Evolutionary conservation across 2,329 filamentous ascomycete species (phyloP), one percentile per base, ranked within the genome.

Genomic region (Magnaporthiopsis rhizophila): DNA sequence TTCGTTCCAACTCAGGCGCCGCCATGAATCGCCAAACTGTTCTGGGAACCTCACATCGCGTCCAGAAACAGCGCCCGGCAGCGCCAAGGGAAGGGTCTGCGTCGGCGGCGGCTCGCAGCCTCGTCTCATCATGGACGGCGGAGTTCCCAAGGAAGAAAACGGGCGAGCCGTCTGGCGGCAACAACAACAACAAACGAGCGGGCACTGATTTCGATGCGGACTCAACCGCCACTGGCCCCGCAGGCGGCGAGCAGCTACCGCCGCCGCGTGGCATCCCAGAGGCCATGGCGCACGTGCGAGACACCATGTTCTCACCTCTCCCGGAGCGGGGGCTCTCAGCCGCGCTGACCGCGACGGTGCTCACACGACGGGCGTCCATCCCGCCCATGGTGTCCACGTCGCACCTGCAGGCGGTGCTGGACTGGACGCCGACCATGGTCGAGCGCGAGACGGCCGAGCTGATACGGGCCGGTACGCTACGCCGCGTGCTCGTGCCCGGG

Each of bases 371-470:
- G 24, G 75, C 74, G 38, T 75, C 75, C 18, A 73, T 90, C 56
- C 87, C 90, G 12, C 86, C 85, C 0, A 78, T 91, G 28, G 85
- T 89, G 6, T 88, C 86, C 0, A 74, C 86, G 26, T 83, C 86
- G 1, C 89, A 92, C 71, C 73, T 92, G 8, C 83, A 88, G 66
- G 83, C 87, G 1, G 74, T 91, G 2, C 79, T 89, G 59, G 76
- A 63, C 28, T 12, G 26, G 38, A 86, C 84, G 2, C 84, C 88
- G 1, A 90, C 88, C 0, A 79, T 77, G 1, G 85, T 86, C 1
- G 89, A 92, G 74, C 79, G 89, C 59, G 89, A 90, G 72, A 80
- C 89, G 26, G 86, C 83, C 3, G 81, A 86, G 69, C 78, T 91
- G 50, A 74, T 83, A 24, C 77, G 79, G 15, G 78, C 77, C 13